These are phyloP conservation scores for Xylaria telfairii DNA, from an alignment of 495 filamentous ascomycete species.

Conservation along the genomic window DNA sequence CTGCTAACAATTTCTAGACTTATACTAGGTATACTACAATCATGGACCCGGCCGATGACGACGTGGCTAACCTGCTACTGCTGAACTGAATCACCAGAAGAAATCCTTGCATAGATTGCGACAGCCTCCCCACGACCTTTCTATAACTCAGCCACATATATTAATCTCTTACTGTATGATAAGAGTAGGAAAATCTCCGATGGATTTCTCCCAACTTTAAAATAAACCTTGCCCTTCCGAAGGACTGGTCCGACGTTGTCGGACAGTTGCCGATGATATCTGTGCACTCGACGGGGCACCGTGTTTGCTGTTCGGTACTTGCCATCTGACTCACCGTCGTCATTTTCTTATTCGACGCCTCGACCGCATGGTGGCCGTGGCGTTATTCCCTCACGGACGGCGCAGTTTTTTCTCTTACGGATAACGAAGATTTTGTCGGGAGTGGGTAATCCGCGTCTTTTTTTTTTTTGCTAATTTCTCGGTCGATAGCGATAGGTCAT, in stretches of 20 bases:
- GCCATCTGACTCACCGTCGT: neutral
- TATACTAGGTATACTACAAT: too few relatives aligned
- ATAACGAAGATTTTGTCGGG: neutral
- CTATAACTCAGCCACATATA: neutral
- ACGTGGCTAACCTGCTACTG: neutral
- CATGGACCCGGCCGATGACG: neutral
- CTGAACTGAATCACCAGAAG: too few relatives aligned
- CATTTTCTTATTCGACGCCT: neutral
- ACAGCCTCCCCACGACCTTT: neutral
- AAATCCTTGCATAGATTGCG: too few relatives aligned
- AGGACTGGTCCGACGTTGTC: neutral
- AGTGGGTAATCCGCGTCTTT: neutral
- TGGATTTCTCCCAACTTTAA: neutral
- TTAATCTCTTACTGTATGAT: neutral
- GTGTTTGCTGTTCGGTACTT: neutral
- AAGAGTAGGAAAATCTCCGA: neutral
- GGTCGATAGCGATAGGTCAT: neutral
- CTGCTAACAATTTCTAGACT: too few relatives aligned
- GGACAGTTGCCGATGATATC: neutral
- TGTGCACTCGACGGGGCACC: neutral
- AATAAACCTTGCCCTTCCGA: neutral
- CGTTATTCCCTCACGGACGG: neutral
- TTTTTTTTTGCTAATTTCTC: neutral
- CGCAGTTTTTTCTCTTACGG: neutral
- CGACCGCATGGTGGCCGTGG: neutral